Evolutionary conservation across 306 rosid species (phyloP).

Genomic region (Lathyrus sativus): DNA sequence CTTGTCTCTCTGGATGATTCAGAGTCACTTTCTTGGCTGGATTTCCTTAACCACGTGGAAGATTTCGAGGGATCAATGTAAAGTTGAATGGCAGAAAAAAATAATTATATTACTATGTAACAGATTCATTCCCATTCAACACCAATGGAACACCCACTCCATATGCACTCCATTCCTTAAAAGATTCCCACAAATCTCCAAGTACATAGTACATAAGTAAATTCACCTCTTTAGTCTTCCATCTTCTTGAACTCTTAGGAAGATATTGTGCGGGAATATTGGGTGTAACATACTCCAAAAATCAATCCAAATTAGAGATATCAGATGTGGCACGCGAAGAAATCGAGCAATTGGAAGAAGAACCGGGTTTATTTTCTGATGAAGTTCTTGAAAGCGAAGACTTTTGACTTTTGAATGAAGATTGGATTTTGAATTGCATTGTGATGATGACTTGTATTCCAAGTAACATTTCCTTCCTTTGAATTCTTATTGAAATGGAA

Average conservation of each 20-base stretch:
- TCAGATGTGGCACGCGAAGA: conserved; percentile 58
- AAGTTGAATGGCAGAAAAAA: conserved; percentile 86
- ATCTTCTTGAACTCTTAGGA: conserved; percentile 60
- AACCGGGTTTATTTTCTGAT: conserved; percentile 58
- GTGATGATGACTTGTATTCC: too few relatives aligned
- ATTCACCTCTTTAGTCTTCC: conserved; percentile 56
- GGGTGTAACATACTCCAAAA: conserved; percentile 69
- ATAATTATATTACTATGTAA: conserved; percentile 78
- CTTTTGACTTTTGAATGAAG: conserved; percentile 7
- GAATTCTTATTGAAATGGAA: too few relatives aligned
- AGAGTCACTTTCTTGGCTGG: conserved; percentile 75
- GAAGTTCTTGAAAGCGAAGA: conserved; percentile 45
- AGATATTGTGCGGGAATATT: conserved; percentile 58
- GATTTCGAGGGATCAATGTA: conserved; percentile 69
- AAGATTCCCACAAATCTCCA: conserved; percentile 87
- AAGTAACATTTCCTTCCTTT: too few relatives aligned
- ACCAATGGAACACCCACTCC: conserved; percentile 67
- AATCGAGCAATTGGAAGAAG: conserved; percentile 65
- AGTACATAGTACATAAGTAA: conserved; percentile 76
- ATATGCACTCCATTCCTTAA: conserved; percentile 45
- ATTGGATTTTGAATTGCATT: too few relatives aligned
- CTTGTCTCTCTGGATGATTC: conserved; percentile 84
- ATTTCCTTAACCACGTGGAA: conserved; percentile 59
- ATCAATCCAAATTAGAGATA: conserved; percentile 82
- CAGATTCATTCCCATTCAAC: conserved; percentile 78